Evolutionary conservation across 2,329 filamentous ascomycete species (phyloP).

Genomic region (Microdochium paspali): DNA sequence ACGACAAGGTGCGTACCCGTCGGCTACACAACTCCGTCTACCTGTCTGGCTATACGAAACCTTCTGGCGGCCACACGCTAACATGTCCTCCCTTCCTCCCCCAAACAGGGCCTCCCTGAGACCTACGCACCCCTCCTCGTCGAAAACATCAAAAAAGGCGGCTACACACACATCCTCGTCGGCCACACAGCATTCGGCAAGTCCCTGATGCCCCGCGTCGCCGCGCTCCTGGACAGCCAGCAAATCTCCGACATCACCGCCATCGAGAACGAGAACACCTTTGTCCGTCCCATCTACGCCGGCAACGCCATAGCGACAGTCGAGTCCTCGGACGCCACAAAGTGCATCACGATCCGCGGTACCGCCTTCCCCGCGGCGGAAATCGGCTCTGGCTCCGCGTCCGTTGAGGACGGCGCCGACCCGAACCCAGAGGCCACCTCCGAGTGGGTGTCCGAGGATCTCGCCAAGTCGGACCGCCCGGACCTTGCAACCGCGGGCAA

Average conservation of each 20-base stretch:
- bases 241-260: constrained; percentile 86
- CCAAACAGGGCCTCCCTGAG: constrained; percentile 71
- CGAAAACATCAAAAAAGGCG: constrained; percentile 94
- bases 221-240: constrained; percentile 83
- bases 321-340: constrained; percentile 76
- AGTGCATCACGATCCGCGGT: constrained; percentile 85
- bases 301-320: constrained; percentile 96
- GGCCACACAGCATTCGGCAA: constrained; percentile 96
- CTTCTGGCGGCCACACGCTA: not conserved
- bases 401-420: constrained; percentile 74
- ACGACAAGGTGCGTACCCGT: constrained; percentile 80
- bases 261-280: constrained; percentile 85
- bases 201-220: constrained; percentile 82
- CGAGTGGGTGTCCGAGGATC: constrained; percentile 90
- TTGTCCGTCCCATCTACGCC: constrained; percentile 93
- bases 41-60: not conserved
- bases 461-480: constrained; percentile 87
- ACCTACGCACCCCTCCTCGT: constrained; percentile 88
- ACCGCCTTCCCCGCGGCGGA: constrained; percentile 79
- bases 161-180: constrained; percentile 84
- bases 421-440: constrained; percentile 64
- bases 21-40: no score
- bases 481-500: constrained; percentile 82
- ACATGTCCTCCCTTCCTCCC: not conserved
- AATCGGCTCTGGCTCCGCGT: constrained; percentile 61